These are phyloP conservation scores for Gossypium gossypioides DNA, from an alignment of 441 rosid genomes.

Conservation along the genomic window DNA sequence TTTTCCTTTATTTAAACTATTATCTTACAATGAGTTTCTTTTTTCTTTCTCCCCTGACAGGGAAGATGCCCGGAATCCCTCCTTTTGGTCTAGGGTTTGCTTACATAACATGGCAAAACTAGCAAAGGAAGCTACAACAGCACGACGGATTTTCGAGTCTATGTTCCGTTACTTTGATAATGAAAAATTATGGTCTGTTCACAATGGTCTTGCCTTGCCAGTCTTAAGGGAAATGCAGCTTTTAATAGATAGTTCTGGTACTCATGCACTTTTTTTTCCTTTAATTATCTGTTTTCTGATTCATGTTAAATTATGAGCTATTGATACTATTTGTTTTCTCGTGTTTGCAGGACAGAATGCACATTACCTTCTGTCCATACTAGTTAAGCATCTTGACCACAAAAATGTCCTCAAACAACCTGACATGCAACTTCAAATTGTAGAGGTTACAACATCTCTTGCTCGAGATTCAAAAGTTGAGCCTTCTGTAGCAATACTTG, in stretches of 20 bases:
- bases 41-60: slow-evolving; percentile 28
- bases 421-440: slow-evolving; percentile 62
- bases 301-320: neutral
- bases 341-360: slow-evolving; percentile 57
- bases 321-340: slow-evolving; percentile 11
- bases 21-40: slow-evolving; percentile 12
- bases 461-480: slow-evolving; percentile 56
- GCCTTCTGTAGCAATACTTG: slow-evolving; percentile 63
- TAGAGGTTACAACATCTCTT: slow-evolving; percentile 65
- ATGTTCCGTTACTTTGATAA: slow-evolving; percentile 72
- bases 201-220: slow-evolving; percentile 62
- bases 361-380: slow-evolving; percentile 63
- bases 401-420: slow-evolving; percentile 72
- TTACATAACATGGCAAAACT: slow-evolving; percentile 83
- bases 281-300: neutral
- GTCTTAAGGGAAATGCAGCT: slow-evolving; percentile 76
- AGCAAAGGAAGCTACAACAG: slow-evolving; percentile 82
- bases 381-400: slow-evolving; percentile 90
- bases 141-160: slow-evolving; percentile 75
- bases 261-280: neutral
- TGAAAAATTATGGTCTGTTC: slow-evolving; percentile 60
- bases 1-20: neutral
- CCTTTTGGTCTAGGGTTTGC: slow-evolving; percentile 90
- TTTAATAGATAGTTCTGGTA: slow-evolving; percentile 73
- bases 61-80: slow-evolving; percentile 62